phyloP scores from a whole-genome alignment of 495 filamentous ascomycete genomes.

The Hyaloscypha variabilis region DNA sequence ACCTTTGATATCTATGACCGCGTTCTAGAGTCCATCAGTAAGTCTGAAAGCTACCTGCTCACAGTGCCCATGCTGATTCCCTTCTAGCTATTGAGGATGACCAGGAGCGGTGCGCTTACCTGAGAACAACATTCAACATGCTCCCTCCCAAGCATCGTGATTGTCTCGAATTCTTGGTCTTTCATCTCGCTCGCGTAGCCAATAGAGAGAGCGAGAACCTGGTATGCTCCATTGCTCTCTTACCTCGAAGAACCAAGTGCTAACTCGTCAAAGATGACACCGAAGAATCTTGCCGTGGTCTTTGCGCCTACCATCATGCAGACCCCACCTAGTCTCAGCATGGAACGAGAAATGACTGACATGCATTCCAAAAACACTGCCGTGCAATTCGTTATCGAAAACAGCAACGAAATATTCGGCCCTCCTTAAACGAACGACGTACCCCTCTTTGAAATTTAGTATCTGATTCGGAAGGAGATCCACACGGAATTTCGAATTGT shows the following conservation, averaged over 20 bases:
- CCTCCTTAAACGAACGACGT: conserved; percentile 1
- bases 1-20: conserved; percentile 92
- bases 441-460: background rate
- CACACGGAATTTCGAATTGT: conserved; percentile 18
- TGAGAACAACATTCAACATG: conserved; percentile 71
- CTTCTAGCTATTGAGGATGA: conserved; percentile 54
- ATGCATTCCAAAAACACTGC: conserved; percentile 90
- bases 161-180: conserved; percentile 89
- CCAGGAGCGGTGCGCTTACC: conserved; percentile 62
- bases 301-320: conserved; percentile 97
- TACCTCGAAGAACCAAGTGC: conserved; percentile 6
- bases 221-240: conserved; percentile 24
- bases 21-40: conserved; percentile 77
- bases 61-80: conserved; percentile 23
- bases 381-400: conserved; percentile 87
- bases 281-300: conserved; percentile 93
- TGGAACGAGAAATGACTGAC: conserved; percentile 94
- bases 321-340: conserved; percentile 76
- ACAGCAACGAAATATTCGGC: conserved; percentile 76
- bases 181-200: conserved; percentile 91
- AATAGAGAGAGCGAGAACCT: conserved; percentile 79
- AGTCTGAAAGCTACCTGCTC: conserved; percentile 28
- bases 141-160: conserved; percentile 83
- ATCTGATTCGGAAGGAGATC: background rate
- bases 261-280: conserved; percentile 67